Evolutionary conservation across 1,284 basidiomycete species (phyloP), one percentile per base, ranked within the genome.

Genomic region (Marasmius fiardii): DNA sequence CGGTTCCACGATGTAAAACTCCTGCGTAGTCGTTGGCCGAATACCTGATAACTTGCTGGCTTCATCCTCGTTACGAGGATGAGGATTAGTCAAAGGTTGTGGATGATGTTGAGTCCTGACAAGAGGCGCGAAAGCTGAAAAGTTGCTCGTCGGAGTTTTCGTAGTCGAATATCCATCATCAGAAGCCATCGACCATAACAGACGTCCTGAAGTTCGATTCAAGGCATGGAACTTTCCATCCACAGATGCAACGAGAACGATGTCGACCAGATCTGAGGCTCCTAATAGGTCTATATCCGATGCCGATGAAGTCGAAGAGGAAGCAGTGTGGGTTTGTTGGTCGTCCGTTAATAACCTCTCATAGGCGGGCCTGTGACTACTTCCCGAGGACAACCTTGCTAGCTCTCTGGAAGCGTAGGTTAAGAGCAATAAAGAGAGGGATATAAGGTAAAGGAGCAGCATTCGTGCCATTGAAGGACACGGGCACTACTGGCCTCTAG

Each of bases 201-300:
- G 74, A 16, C 80, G 79, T 1, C 94, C 94, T 0, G 86, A 86
- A 0, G 86, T 83, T 56, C 94, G 77, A 67, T 93, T 91, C 58
- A 96, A 74, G 0, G 91, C 93, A 73, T 94, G 92, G 47, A 96
- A 86, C 58, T 86, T 89, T 23, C 93, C 94, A 69, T 96, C 94
- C n/a, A 95, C 83, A 7, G 91, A 91, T 3, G 93, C 90, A 12
- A 93, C 82, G 11, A 96, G 79, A 47, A 93, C 85, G 44, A 91
- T 81, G 65, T 93, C 88, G 59, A 92, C 71, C 4, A 93, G 74
- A 31, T 85, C 77, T 16, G 86, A 72, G 57, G 85, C 79, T n/a
- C 47, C 35, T 20, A 55, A 26, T 14, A 54, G 57, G 23, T 58
- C 57, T 34, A 11, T 26, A 53, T 45, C 26, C 18, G 51, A 4